Evolutionary conservation across 1,284 basidiomycete species (phyloP), one percentile per base, ranked within the genome.

Genomic region (Exobasidium rhododendri): DNA sequence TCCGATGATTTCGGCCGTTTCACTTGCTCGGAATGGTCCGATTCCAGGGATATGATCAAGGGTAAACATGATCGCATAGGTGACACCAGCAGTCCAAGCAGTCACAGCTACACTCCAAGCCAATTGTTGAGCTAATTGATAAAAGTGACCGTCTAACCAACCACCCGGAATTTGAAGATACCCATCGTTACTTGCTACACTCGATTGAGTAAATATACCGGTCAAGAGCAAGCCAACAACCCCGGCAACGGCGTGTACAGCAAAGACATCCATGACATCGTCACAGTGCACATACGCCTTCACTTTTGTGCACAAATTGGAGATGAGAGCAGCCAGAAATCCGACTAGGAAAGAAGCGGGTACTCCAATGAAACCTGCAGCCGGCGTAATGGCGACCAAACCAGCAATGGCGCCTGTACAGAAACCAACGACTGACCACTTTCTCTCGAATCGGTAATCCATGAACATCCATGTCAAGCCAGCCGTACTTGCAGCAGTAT

Each of bases 391-490:
- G 54, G 73, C 73, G 26, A 82, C 80, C 57, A 80, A 81, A 24
- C 83, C 82, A 28, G 82, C 82, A 57, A 82, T 82, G 52, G 81
- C 80, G 64, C 70, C 67, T 2, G 70, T 69, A 67, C 70, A 75
- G 66, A 75, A 78, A 43, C 66, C 70, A 44, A 73, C 64, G 17
- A 73, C 69, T 59, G 73, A 91, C 88, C 88, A 96, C 82, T 91
- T 89, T 63, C 87, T 84, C 78, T 92, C 89, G 62, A 92, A 84
- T 31, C 90, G 83, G 80, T 85, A 94, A 81, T 94, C 92, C 69
- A 94, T 85, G 64, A 90, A 81, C 80, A 92, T 89, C 92, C 92
- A 96, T n/a, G 88, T 85, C 62, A 92, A 84, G 14, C 90, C 92
- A 31, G 87, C 90, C 67, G 88, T 85, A 1, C 87, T 85, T 22